Evolutionary conservation across 768 basidiomycete genomes (phyloP), one percentile per base, ranked within the genome.

Genomic region (Boletus sp.): DNA sequence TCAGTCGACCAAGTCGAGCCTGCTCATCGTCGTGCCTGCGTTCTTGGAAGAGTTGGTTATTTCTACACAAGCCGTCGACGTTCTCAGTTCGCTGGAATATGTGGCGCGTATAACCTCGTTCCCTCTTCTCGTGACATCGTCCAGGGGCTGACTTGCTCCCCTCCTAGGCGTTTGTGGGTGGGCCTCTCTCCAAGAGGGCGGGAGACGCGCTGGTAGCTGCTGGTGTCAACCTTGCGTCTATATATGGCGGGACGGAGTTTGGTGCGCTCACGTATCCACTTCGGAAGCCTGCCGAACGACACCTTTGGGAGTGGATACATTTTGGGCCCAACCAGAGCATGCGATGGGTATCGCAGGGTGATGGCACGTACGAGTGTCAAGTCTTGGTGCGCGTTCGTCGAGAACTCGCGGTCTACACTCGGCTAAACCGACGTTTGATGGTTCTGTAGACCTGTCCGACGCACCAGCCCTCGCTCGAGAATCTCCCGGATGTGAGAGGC

Each of bases 161-260:
- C n/a, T 27, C 15, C 14, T 40, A 77, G 77, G 42, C 32, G 2
- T 77, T 60, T 53, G 58, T 58, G 1, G 78, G 77, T 27, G 76
- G 77, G 1, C 64, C 74, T 1, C 61, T 77, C 4, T 57, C 76
- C 0, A 53, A 66, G 3, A 69, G 66, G 47, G 58, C 73, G 7
- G 77, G 76, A 1, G 66, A 76, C 38, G 50, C 44, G 3, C 53
- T 78, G 29, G 64, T 68, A 13, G 51, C 54, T 7, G 58, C 67
- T 5, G 75, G 77, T 0, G 72, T 78, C 3, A 67, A 66, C 9
- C 35, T 77, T 11, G 42, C 51, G 17, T 53, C 66, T 5, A 39
- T 72, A 1, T 78, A 77, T 46, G 75, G 78, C 13, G 63, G 54
- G n/a, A 79, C 74, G 1, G 77, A 79, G 55, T 67, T 70, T 32